phyloP scores from a whole-genome alignment of 768 basidiomycete species.

The Hortiboletus campestris region DNA sequence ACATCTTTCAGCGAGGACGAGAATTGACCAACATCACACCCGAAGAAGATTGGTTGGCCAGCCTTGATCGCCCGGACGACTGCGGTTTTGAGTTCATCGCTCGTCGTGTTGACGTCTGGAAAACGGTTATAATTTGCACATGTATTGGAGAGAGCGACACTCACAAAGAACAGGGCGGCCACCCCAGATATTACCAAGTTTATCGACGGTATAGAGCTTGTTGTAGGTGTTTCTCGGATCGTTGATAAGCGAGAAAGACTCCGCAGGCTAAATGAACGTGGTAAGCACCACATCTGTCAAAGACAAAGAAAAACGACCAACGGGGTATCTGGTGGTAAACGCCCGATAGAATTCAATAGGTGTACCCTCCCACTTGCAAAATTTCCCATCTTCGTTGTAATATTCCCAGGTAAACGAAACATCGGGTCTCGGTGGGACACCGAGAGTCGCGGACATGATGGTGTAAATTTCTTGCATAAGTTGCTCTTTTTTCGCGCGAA shows the following conservation, averaged over 20 bases:
- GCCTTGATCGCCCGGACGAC: conserved; percentile 86
- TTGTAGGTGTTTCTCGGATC: conserved; percentile 86
- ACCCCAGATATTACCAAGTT: conserved; percentile 91
- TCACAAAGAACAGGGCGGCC: conserved; percentile 81
- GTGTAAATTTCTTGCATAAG: conserved; percentile 83
- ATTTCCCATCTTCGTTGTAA: conserved; percentile 75
- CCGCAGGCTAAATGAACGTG: conserved; percentile 45
- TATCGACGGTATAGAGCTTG: conserved; percentile 87
- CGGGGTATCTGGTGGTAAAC: conserved; percentile 57
- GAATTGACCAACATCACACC: conserved; percentile 92
- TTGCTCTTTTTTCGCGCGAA: conserved; percentile 81
- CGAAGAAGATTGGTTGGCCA: conserved; percentile 91
- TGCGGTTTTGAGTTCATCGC: conserved; percentile 74
- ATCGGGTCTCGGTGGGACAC: conserved; percentile 76
- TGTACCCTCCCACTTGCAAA: conserved; percentile 73
- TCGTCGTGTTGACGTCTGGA: conserved; percentile 86
- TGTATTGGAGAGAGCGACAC: conserved; percentile 18
- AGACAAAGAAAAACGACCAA: conserved; percentile 30
- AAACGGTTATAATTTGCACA: neutral
- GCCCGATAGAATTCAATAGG: conserved; percentile 76
- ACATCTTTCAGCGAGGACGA: conserved; percentile 51
- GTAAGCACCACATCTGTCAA: neutral
- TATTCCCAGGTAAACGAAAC: conserved; percentile 86
- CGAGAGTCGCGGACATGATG: conserved; percentile 81
- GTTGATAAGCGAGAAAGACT: conserved; percentile 91